Base-by-base conservation (phyloP, 805 yeast species). In the Metschnikowia rubicola region DNA sequence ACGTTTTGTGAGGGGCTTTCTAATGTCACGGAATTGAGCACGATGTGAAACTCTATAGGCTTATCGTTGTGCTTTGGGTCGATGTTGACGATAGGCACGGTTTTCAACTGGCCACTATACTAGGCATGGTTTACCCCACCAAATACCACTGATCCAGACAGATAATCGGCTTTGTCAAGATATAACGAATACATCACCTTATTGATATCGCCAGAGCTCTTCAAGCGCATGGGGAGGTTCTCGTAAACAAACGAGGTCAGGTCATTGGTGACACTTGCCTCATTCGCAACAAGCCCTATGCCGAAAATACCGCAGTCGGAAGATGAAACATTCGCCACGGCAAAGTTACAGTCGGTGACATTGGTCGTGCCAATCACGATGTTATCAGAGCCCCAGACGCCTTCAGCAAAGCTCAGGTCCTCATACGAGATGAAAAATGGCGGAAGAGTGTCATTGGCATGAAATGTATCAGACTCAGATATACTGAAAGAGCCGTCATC, bases 221-320 rank as follows among this genome's bases (percentile, higher is more conserved):
- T 81, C 70, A 88, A 64, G 49, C 76, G 75, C 47, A 72, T 52
- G 0, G 96, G 96, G 46, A 88, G 66, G 63, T 88, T 88, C 44
- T 77, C 73, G 64, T 88, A 88, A 30, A 35, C 40, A 13, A 15
- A 38, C 34, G 28, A 9, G 2, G 50, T 47, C 30, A 49, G 40
- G 31, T 15, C 15, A 17, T 39, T 40, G 3, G 49, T 39, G 33
- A 56, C 62, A 1, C 91, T 84, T 4, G 79, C 71, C 64, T 90
- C 96, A 43, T 86, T 71, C 10, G 81, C 86, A 5, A 78, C 66
- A 41, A 85, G 70, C 10, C 92, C 92, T 51, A 87, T 79, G 28
- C 91, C 90, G 36, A 87, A 65, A 21, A 88, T 91, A 46, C 95
- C 92, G 47, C 75, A 66, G 6, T 80, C 63, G 3, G 91, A 80